Percentiles rank a stretch among this genome's conserved stretches.
Evolutionary conservation across 805 yeast genomes (phyloP).

Genomic region (Zygosaccharomyces bisporus): DNA sequence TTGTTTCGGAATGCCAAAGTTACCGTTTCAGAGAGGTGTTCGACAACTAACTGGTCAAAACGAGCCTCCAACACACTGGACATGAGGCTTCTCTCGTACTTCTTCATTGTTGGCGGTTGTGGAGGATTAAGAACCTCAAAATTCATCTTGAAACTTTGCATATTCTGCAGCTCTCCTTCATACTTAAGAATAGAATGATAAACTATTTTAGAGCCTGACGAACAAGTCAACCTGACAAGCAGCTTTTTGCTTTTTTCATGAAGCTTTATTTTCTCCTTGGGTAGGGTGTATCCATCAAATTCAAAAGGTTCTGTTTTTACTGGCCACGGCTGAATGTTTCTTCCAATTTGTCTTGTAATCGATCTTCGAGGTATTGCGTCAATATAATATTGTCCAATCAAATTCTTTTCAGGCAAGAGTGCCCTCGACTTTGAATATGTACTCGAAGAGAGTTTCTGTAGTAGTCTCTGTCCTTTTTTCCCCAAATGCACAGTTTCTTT

Average conservation of each 20-base stretch:
- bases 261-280: slow-evolving; percentile 7
- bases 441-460: slow-evolving; percentile 3
- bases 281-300: neutral
- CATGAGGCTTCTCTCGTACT: neutral
- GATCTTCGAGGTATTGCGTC: slow-evolving; percentile 1
- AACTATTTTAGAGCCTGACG: neutral
- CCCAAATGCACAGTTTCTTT: slow-evolving; percentile 15
- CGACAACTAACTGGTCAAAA: neutral
- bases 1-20: neutral
- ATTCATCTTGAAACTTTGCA: neutral
- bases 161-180: too few relatives aligned
- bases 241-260: slow-evolving; percentile 2
- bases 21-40: neutral
- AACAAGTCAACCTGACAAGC: neutral
- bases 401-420: neutral
- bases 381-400: neutral
- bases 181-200: neutral
- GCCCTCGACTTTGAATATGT: neutral
- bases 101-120: neutral
- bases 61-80: neutral
- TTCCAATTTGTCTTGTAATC: neutral
- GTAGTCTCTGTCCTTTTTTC: slow-evolving; percentile 10
- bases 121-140: neutral
- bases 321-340: slow-evolving; percentile 5
- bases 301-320: neutral